phyloP scores from a whole-genome alignment of 306 rosid genomes.

The Betula pendula region DNA sequence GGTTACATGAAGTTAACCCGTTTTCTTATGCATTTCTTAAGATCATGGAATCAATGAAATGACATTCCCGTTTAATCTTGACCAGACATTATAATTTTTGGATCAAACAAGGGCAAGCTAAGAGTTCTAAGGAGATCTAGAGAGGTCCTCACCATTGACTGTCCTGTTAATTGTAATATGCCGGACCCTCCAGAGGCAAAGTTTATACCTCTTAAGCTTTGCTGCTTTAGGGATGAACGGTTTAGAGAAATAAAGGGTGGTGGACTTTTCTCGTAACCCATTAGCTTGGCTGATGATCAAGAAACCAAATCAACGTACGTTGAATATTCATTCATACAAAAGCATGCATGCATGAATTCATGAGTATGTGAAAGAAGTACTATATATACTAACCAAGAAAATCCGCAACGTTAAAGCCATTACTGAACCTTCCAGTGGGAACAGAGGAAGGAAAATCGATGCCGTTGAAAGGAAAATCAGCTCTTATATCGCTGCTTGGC shows the following conservation, averaged over 20 bases:
- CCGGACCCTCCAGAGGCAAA: constrained; percentile 41
- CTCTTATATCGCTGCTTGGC: constrained; percentile 24
- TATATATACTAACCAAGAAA: constrained; percentile 26
- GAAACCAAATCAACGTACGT: no score
- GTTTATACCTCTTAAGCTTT: constrained; percentile 24
- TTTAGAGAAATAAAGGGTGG: constrained; percentile 28
- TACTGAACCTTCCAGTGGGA: constrained; percentile 40
- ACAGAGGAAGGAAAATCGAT: constrained; percentile 25
- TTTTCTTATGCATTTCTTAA: no score
- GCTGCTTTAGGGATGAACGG: background rate
- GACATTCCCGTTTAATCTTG: no score
- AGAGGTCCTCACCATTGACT: constrained; percentile 7
- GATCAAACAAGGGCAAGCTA: background rate
- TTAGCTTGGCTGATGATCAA: constrained; percentile 19
- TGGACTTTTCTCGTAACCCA: constrained; percentile 29
- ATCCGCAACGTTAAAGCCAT: constrained; percentile 37
- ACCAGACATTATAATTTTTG: no score
- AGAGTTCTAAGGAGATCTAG: background rate
- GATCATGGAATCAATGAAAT: no score
- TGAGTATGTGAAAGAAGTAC: background rate
- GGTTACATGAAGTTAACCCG: no score
- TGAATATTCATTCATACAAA: background rate
- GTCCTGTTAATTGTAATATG: constrained; percentile 29
- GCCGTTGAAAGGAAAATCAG: constrained; percentile 35
- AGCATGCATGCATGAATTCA: no score